Conservation (phyloP, 331 rosid species). For the Acacia concinna region DNA sequence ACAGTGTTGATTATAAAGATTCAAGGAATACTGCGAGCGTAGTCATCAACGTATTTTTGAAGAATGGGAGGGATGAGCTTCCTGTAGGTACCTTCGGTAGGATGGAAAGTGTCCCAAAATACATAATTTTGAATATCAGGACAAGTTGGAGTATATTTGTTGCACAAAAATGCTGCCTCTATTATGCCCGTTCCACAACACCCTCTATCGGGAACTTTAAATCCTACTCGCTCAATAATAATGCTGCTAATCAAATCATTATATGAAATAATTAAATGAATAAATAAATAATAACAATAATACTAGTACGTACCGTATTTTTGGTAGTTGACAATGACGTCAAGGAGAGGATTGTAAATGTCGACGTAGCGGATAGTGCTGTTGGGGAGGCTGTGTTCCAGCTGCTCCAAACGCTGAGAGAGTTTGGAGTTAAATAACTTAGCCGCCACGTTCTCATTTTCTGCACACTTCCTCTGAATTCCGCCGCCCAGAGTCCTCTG, state of each 20-base stretch:
- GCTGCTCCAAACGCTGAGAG: slow-evolving; percentile 20
- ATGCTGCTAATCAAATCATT: not conserved
- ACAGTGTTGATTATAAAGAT: not conserved
- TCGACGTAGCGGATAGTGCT: slow-evolving; percentile 48
- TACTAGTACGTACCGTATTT: slow-evolving; percentile 55
- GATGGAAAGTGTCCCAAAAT: slow-evolving; percentile 79
- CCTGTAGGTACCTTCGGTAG: slow-evolving; percentile 51
- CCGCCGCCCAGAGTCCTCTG: slow-evolving; percentile 64
- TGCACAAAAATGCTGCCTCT: slow-evolving; percentile 62
- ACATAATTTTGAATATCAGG: slow-evolving; percentile 30
- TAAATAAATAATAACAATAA: not conserved
- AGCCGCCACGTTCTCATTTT: slow-evolving; percentile 39
- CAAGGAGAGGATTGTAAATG: slow-evolving; percentile 54
- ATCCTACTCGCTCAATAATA: too few relatives aligned
- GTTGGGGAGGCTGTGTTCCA: slow-evolving; percentile 14
- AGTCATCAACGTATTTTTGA: not conserved
- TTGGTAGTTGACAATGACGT: slow-evolving; percentile 47
- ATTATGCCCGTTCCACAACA: slow-evolving; percentile 71
- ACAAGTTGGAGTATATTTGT: slow-evolving; percentile 39
- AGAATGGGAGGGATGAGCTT: slow-evolving; percentile 36
- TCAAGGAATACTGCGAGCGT: not conserved
- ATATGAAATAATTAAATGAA: not conserved
- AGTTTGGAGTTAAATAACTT: slow-evolving; percentile 49
- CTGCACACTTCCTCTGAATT: slow-evolving; percentile 37
- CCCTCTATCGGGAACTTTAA: slow-evolving; percentile 44